Evolutionary conservation across 768 basidiomycete genomes (phyloP).

Genomic region (Lentinula aciculospora): DNA sequence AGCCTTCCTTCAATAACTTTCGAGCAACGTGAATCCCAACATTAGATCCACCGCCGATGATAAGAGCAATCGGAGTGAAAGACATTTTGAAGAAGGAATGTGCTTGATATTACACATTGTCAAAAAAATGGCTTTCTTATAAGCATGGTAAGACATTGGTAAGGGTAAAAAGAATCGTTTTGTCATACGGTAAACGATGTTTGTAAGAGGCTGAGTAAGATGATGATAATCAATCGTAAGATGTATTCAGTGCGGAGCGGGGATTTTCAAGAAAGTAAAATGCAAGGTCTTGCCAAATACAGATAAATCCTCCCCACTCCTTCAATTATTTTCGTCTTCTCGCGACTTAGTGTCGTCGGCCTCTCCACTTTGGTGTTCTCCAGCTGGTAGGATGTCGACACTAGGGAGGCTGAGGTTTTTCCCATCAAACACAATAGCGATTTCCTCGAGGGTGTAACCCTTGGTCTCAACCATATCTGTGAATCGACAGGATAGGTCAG

Average conservation of each 20-base stretch:
- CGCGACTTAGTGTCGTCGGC: neutral
- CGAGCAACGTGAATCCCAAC: conserved; percentile 20
- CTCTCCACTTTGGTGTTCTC: neutral
- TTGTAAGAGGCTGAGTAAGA: no score
- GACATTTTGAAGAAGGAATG: conserved; percentile 4
- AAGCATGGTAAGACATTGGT: no score
- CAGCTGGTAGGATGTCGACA: neutral
- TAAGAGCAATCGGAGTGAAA: conserved; percentile 20
- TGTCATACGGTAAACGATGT: no score
- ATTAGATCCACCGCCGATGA: conserved; percentile 23
- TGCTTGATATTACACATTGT: no score
- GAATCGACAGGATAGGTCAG: no score
- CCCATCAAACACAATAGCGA: conserved; percentile 50
- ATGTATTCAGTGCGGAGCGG: no score
- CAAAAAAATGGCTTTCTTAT: no score
- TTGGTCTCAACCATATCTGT: conserved; percentile 34
- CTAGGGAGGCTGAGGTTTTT: conserved; percentile 24
- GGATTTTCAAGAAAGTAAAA: no score
- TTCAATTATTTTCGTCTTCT: neutral
- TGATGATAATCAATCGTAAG: no score
- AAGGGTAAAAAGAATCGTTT: no score
- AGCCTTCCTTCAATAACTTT: conserved; percentile 20
- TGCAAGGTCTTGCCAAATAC: no score
- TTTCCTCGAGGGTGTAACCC: conserved; percentile 48
- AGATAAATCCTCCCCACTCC: no score